A percentile compares a stretch with the other conserved stretches of the same genome.
These are phyloP conservation scores for Canavalia ensiformis DNA, from an alignment of 306 rosid species.

Conservation along the genomic window DNA sequence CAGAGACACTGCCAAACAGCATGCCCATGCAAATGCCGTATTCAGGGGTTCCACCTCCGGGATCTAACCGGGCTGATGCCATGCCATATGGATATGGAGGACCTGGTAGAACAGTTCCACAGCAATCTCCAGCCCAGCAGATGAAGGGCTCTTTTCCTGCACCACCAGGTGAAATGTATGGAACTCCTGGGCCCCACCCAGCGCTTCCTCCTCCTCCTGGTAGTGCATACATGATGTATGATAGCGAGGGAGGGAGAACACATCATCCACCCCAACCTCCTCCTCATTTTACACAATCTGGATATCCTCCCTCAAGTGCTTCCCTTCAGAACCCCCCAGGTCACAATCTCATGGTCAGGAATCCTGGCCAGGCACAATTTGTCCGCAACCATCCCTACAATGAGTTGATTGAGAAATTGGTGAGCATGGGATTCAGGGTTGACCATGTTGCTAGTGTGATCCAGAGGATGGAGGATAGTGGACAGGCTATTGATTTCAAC, in stretches of 20 bases:
- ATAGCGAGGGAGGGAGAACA: constrained; percentile 74
- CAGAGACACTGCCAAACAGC: constrained; percentile 79
- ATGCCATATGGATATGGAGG: constrained; percentile 79
- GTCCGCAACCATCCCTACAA: constrained; percentile 76
- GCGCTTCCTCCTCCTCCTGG: constrained; percentile 77
- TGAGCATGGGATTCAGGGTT: constrained; percentile 87
- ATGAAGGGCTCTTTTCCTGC: constrained; percentile 69
- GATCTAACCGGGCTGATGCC: constrained; percentile 67
- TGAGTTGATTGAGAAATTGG: constrained; percentile 88
- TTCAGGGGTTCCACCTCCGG: constrained; percentile 75
- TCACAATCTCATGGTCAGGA: constrained; percentile 63
- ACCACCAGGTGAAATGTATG: constrained; percentile 72
- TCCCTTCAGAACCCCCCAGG: constrained; percentile 69
- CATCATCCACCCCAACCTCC: constrained; percentile 72
- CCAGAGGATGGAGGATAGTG: constrained; percentile 96
- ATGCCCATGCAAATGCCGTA: constrained; percentile 91
- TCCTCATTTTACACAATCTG: constrained; percentile 77
- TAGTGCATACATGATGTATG: constrained; percentile 84
- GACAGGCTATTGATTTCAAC: constrained; percentile 88
- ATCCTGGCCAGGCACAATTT: constrained; percentile 68
- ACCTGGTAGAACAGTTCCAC: constrained; percentile 76
- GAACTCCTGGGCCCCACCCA: constrained; percentile 61
- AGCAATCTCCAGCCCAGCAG: constrained; percentile 83
- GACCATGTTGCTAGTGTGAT: constrained; percentile 83
- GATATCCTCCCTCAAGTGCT: constrained; percentile 77